Conservation (phyloP, 441 rosid genomes). For the Pelargonium citronellum region DNA sequence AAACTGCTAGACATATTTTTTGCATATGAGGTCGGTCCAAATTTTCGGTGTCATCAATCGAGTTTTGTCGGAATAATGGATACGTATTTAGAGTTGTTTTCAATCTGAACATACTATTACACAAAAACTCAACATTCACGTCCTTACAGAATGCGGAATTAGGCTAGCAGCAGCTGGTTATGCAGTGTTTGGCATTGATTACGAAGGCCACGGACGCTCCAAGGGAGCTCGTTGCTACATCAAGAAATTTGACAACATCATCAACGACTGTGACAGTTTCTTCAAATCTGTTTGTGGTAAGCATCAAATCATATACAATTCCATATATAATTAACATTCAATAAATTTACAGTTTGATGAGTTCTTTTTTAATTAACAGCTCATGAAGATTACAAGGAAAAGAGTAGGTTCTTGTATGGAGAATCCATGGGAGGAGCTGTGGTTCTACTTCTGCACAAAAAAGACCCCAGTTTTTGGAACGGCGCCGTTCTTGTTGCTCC, state of each 20-base stretch:
- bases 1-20: too few species aligned
- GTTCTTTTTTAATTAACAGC: constrained; percentile 29
- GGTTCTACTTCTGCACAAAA: constrained; percentile 68
- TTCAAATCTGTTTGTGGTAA: constrained; percentile 75
- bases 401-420: constrained; percentile 77
- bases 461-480: constrained; percentile 67
- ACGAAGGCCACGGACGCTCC: constrained; percentile 91
- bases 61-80: too few species aligned
- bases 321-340: not conserved
- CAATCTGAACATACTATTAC: not conserved
- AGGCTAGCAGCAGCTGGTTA: constrained; percentile 64
- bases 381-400: constrained; percentile 48
- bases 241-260: constrained; percentile 63
- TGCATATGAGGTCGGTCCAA: too few species aligned
- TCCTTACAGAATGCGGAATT: constrained; percentile 57
- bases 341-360: not conserved
- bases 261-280: constrained; percentile 64
- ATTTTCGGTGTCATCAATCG: too few species aligned
- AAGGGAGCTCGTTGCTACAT: constrained; percentile 86
- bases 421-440: constrained; percentile 99
- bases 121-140: not conserved
- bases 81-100: not conserved
- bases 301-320: not conserved
- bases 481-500: constrained; percentile 98
- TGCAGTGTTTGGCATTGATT: constrained; percentile 86